phyloP scores from a whole-genome alignment of 805 yeast genomes.

The Saturnispora galanensis region DNA sequence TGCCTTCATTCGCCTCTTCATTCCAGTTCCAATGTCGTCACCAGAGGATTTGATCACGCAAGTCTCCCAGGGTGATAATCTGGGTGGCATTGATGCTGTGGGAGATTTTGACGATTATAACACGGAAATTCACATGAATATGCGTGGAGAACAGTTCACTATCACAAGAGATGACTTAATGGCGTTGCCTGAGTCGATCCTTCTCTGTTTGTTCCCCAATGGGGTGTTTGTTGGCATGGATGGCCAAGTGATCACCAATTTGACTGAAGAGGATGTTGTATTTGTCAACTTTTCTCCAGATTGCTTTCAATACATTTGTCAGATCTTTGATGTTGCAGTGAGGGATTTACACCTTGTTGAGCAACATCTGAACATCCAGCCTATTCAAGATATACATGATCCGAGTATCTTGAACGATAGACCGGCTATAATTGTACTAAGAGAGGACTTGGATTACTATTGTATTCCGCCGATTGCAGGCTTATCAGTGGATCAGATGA shows the following conservation, averaged over 20 bases:
- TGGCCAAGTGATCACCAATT: conserved; percentile 69
- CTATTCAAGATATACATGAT: conserved; percentile 29
- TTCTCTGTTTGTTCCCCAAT: conserved; percentile 80
- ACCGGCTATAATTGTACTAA: conserved; percentile 82
- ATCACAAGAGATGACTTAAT: conserved; percentile 82
- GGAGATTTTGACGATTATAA: conserved; percentile 37
- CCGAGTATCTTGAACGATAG: conserved; percentile 62
- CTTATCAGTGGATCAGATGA: conserved; percentile 48
- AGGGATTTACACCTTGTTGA: conserved; percentile 41
- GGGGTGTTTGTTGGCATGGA: conserved; percentile 75
- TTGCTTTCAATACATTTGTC: conserved; percentile 77
- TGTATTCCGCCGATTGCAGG: conserved; percentile 70
- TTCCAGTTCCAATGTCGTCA: conserved; percentile 1
- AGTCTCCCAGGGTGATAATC: conserved; percentile 2
- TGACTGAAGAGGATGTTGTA: conserved; percentile 73
- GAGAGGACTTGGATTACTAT: conserved; percentile 92
- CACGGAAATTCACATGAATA: conserved; percentile 64
- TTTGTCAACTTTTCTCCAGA: conserved; percentile 78
- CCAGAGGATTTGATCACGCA: conserved; percentile 7
- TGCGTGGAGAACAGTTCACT: conserved; percentile 64
- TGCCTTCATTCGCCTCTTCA: background rate
- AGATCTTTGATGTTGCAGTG: conserved; percentile 61
- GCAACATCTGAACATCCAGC: conserved; percentile 19
- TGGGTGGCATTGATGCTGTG: background rate
- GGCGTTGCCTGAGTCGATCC: conserved; percentile 83